Base-by-base conservation (phyloP, 1,284 basidiomycete species). In the Mycena sp. region DNA sequence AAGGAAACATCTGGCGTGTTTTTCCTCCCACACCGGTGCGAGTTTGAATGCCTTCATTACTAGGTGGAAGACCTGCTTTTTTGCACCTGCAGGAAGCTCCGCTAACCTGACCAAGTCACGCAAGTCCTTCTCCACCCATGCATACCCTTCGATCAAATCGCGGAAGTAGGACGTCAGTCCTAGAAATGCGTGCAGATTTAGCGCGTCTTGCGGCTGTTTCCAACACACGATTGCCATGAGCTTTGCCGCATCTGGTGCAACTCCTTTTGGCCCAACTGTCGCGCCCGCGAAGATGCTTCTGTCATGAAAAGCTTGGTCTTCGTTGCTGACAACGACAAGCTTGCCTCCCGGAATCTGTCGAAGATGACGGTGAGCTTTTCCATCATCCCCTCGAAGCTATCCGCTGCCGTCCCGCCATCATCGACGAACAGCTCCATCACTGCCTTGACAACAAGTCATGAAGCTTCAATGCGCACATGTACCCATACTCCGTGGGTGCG, bases 401-500 rank as follows among this genome's bases (percentile, higher is more conserved):
- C 70, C 3, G 55, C 72, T 6, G 71, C 71, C 0, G 68, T 44
- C 0, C 65, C 74, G 0, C 76, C 70, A 57, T 80, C 73, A 48
- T 80, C 75, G 0, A 78, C 74, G 51, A 79, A 77, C 6, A 76
- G 61, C 37, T 78, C 76, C 40, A 77, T 68, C 2, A 64, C 58
- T 0, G 61, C 69, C 14, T 44, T 48, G 1, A 57, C 61, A 62
- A 38, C 12, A 62, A n/a, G 32, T 62, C 61, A 29, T 38, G 14
- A 5, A 58, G 45, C 35, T 30, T 44, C 12, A 30, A 16, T 35
- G 55, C 55, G 44, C 44, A 69, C 61, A 11, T 71, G 6, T 78
- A 40, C 7, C 69, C 74, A 61, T 81, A 82, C 2, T 71, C 74
- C 1, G 77, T 76, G 25, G 80, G 80, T 9, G 76, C 78, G 1